A percentile compares a stretch with the other conserved stretches of the same genome.
phyloP scores from a whole-genome alignment of 345 rosid genomes.

The Limnanthes douglasii region DNA sequence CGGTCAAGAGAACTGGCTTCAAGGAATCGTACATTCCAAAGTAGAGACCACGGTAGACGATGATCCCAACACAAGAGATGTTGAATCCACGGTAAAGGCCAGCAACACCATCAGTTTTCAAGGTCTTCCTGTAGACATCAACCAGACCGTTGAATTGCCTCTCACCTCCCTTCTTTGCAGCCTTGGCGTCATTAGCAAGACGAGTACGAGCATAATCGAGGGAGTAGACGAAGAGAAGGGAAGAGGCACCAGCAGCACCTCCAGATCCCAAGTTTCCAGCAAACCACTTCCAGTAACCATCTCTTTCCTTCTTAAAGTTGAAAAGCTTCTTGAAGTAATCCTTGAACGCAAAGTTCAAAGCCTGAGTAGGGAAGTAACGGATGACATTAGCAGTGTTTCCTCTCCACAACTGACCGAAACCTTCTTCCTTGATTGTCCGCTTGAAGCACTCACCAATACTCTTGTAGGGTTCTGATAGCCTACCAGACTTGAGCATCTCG shows the following conservation, averaged over 20 bases:
- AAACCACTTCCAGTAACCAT: slow-evolving; percentile 93
- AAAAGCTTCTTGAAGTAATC: slow-evolving; percentile 79
- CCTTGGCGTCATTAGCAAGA: slow-evolving; percentile 81
- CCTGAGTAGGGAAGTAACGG: slow-evolving; percentile 93
- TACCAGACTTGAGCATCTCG: slow-evolving; percentile 64
- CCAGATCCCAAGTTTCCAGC: slow-evolving; percentile 87
- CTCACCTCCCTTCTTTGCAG: slow-evolving; percentile 77
- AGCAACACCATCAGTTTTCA: slow-evolving; percentile 57
- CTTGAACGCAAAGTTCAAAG: slow-evolving; percentile 88
- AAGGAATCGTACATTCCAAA: slow-evolving; percentile 82
- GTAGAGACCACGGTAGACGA: slow-evolving; percentile 80
- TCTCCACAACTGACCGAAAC: slow-evolving; percentile 54
- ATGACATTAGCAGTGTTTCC: slow-evolving; percentile 86
- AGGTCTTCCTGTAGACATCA: slow-evolving; percentile 72
- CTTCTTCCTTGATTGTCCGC: slow-evolving; percentile 57
- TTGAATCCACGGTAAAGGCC: slow-evolving; percentile 90
- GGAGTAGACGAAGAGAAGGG: slow-evolving; percentile 73
- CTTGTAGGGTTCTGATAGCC: slow-evolving; percentile 75
- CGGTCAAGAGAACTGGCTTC: slow-evolving; percentile 66
- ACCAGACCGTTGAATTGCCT: slow-evolving; percentile 74
- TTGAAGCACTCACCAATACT: slow-evolving; percentile 64
- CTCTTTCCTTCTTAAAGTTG: slow-evolving; percentile 85
- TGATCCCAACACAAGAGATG: slow-evolving; percentile 71
- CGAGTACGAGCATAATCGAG: slow-evolving; percentile 87
- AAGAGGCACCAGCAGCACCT: slow-evolving; percentile 90